Evolutionary conservation across 371 early-diverging fungal genomes (phyloP).

Genomic region (Mucor velutinosus): DNA sequence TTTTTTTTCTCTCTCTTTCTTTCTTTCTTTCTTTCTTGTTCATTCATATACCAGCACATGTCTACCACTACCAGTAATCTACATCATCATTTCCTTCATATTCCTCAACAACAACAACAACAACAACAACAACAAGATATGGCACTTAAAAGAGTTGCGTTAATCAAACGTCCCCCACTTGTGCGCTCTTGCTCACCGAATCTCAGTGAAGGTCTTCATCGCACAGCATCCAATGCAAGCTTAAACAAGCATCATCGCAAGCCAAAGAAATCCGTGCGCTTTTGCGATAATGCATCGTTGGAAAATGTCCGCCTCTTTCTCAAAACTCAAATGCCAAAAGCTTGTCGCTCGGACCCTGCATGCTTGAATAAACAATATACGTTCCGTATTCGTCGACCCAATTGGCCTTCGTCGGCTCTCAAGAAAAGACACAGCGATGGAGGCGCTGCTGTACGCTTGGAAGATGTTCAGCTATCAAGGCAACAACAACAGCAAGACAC

Average conservation of each 20-base stretch:
- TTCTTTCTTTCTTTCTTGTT: slow-evolving; percentile 3
- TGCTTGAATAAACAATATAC: slow-evolving; percentile 8
- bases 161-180: slow-evolving; percentile 26
- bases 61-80: neutral
- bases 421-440: neutral
- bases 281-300: slow-evolving; percentile 44
- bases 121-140: neutral
- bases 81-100: neutral
- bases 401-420: slow-evolving; percentile 27
- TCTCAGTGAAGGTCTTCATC: neutral
- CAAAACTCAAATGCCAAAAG: slow-evolving; percentile 58
- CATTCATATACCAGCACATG: slow-evolving; percentile 1
- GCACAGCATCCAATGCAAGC: slow-evolving; percentile 6
- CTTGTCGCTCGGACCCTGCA: slow-evolving; percentile 49
- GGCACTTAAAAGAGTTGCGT: slow-evolving; percentile 2
- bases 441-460: slow-evolving; percentile 27
- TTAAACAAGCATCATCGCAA: slow-evolving; percentile 8
- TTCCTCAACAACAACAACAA: neutral
- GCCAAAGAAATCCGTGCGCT: slow-evolving; percentile 39
- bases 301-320: slow-evolving; percentile 61
- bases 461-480: slow-evolving; percentile 22
- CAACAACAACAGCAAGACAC: slow-evolving; percentile 5
- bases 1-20: neutral
- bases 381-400: slow-evolving; percentile 14
- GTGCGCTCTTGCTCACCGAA: slow-evolving; percentile 13